phyloP scores from a whole-genome alignment of 2,329 filamentous ascomycete genomes.

The Fonsecaea multimorphosa region DNA sequence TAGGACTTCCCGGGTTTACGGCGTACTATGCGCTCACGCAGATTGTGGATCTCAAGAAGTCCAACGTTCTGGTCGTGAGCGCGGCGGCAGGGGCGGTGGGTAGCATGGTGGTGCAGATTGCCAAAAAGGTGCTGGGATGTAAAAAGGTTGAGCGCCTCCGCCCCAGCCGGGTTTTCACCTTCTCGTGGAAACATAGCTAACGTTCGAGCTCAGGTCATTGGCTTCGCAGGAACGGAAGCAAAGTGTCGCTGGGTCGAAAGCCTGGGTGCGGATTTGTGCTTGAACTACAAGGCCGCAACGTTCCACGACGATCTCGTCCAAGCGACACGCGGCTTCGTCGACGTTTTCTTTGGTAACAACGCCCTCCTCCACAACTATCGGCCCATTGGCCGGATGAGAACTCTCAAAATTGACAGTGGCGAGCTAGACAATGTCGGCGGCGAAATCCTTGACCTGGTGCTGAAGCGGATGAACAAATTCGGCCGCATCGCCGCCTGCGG shows the following conservation, averaged over 20 bases:
- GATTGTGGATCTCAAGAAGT: conserved; percentile 68
- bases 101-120: conserved; percentile 23
- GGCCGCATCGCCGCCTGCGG: conserved; percentile 61
- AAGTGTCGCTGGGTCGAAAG: conserved; percentile 71
- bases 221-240: conserved; percentile 68
- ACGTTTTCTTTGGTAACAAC: conserved; percentile 69
- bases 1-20: conserved; percentile 60
- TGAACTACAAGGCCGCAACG: conserved; percentile 71
- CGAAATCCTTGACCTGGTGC: conserved; percentile 28
- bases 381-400: too few species aligned
- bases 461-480: conserved; percentile 16
- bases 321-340: conserved; percentile 50
- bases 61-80: conserved; percentile 76
- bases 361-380: too few species aligned
- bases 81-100: conserved; percentile 62
- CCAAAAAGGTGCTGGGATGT: conserved; percentile 17
- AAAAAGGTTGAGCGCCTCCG: conserved; percentile 55
- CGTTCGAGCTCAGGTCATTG: conserved; percentile 55
- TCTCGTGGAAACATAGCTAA: too few species aligned
- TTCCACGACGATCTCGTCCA: conserved; percentile 54
- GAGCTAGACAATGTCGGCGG: conserved; percentile 50
- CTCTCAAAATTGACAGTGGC: not conserved
- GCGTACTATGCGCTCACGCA: conserved; percentile 74
- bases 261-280: conserved; percentile 59
- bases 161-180: conserved; percentile 62